Conservation (phyloP, 2,329 filamentous ascomycete genomes). For the Paraphoma chrysanthemicola region DNA sequence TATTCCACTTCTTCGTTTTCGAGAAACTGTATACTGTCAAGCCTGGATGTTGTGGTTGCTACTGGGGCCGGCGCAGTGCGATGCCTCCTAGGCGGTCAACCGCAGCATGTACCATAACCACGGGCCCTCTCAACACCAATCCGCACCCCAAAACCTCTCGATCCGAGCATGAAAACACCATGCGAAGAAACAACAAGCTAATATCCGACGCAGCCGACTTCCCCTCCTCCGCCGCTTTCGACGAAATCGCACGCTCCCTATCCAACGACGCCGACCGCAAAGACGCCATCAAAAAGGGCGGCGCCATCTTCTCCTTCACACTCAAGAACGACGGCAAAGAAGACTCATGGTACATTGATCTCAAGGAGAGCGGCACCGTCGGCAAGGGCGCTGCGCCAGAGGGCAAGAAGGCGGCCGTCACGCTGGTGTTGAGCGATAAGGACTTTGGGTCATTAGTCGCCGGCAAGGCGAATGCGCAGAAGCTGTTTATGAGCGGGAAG, state of each 20-base stretch:
- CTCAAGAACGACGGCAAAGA: slow-evolving; percentile 87
- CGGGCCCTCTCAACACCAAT: too few relatives aligned
- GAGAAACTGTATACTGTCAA: too few relatives aligned
- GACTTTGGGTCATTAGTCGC: slow-evolving; percentile 84
- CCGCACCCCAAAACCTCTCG: background rate
- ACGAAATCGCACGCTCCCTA: slow-evolving; percentile 80
- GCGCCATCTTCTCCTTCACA: slow-evolving; percentile 87
- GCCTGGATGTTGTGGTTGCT: too few relatives aligned
- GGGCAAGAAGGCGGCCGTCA: slow-evolving; percentile 85
- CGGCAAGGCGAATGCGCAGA: slow-evolving; percentile 93
- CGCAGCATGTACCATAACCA: too few relatives aligned
- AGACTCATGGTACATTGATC: slow-evolving; percentile 92
- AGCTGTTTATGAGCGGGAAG: slow-evolving; percentile 97
- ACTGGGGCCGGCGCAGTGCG: too few relatives aligned
- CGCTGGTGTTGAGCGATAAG: slow-evolving; percentile 80
- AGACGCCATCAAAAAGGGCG: slow-evolving; percentile 87
- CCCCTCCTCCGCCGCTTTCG: slow-evolving; percentile 90
- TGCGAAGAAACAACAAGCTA: background rate
- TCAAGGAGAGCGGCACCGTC: slow-evolving; percentile 87
- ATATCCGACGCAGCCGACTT: slow-evolving; percentile 62
- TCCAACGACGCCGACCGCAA: slow-evolving; percentile 75
- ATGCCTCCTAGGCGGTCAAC: too few relatives aligned
- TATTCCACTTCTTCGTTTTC: background rate
- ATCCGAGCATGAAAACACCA: background rate
- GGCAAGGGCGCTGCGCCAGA: slow-evolving; percentile 72